phyloP scores from a whole-genome alignment of 2,329 filamentous ascomycete genomes.

The Neofusicoccum cordaticola region DNA sequence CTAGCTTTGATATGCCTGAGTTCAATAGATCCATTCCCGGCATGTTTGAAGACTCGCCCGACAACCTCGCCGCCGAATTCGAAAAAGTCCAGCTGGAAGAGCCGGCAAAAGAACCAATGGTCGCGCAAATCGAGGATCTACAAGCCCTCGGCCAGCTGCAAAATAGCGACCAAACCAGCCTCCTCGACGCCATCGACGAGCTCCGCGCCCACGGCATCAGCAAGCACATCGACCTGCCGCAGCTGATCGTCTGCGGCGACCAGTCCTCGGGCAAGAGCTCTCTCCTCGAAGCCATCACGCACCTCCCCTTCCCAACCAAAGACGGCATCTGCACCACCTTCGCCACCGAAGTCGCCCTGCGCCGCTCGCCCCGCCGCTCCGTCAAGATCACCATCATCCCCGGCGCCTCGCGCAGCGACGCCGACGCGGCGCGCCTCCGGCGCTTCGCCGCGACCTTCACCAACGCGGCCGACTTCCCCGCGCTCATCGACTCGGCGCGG shows the following conservation, averaged over 20 bases:
- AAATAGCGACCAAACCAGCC: conserved; percentile 35
- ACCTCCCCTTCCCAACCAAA: conserved; percentile 58
- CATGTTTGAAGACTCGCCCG: background rate
- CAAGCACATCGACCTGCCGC: conserved; percentile 48
- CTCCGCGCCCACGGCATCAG: conserved; percentile 48
- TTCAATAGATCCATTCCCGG: background rate
- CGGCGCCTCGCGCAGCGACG: conserved; percentile 20
- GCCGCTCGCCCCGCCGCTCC: conserved; percentile 35
- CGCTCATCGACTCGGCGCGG: conserved; percentile 43
- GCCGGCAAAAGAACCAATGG: background rate
- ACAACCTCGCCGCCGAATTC: background rate
- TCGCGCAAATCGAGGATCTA: background rate
- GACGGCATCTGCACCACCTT: conserved; percentile 59
- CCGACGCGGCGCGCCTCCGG: conserved; percentile 30
- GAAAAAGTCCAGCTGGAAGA: background rate
- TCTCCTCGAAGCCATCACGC: conserved; percentile 62
- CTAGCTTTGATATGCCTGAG: background rate
- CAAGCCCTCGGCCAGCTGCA: conserved; percentile 27
- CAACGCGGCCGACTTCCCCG: conserved; percentile 39
- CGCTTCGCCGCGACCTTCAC: conserved; percentile 32
- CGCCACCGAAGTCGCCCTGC: conserved; percentile 58
- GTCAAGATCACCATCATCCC: conserved; percentile 45
- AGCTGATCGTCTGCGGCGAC: conserved; percentile 59
- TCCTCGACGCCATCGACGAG: conserved; percentile 54
- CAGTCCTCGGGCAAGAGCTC: conserved; percentile 64